A percentile compares a stretch with the other conserved stretches of the same genome.
phyloP scores from a whole-genome alignment of 352 stramenopile species.

The Globisporangium spiculum region DNA sequence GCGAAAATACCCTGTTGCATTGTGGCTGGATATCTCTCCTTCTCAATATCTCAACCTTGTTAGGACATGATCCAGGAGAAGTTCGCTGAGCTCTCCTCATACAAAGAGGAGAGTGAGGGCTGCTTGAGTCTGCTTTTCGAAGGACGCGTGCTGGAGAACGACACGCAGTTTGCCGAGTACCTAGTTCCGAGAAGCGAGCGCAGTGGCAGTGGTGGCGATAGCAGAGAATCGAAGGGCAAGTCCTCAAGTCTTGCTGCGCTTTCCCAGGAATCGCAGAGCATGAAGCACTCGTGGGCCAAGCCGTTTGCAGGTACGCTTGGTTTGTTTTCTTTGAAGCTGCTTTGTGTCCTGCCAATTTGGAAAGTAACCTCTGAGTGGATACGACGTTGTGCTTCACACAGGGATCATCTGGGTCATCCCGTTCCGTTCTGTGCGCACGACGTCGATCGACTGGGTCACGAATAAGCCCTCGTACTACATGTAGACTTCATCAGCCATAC shows the following conservation, averaged over 20 bases:
- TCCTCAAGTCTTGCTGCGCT: not conserved
- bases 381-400: constrained; percentile 8
- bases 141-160: constrained; percentile 37
- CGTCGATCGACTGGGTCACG: constrained; percentile 22
- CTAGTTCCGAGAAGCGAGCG: constrained; percentile 13
- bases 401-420: constrained; percentile 66
- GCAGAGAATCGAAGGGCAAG: not conserved
- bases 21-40: no score
- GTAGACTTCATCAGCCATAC: not conserved
- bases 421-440: constrained; percentile 32
- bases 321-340: not conserved
- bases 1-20: not conserved
- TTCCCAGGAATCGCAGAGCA: not conserved
- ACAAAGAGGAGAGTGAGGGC: constrained; percentile 35
- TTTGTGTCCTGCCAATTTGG: not conserved
- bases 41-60: no score
- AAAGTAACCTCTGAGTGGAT: not conserved
- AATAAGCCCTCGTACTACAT: not conserved
- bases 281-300: constrained; percentile 31
- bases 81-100: constrained; percentile 37
- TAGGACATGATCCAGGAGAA: constrained; percentile 47
- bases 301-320: constrained; percentile 38
- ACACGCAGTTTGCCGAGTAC: constrained; percentile 41
- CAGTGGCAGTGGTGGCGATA: no score
- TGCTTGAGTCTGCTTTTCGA: constrained; percentile 44